These are phyloP conservation scores for Talinum fruticosum DNA, from an alignment of 148 eudicot species.

Conservation along the genomic window DNA sequence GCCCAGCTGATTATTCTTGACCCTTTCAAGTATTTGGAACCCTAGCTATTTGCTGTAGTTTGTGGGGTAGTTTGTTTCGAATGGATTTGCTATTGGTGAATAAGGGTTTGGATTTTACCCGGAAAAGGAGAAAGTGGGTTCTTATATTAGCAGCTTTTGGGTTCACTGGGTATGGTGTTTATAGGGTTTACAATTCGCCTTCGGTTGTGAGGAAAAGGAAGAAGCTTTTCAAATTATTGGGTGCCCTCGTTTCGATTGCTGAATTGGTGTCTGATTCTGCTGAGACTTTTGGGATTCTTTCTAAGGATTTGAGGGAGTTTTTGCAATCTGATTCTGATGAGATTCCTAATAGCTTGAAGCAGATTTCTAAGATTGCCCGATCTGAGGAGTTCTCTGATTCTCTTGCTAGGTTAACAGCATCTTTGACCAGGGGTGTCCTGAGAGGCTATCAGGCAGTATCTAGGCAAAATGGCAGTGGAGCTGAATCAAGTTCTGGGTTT, in stretches of 20 bases:
- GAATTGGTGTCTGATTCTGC: slow-evolving; percentile 57
- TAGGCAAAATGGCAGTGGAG: slow-evolving; percentile 15
- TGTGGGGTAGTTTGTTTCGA: too few species aligned
- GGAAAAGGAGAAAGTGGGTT: slow-evolving; percentile 54
- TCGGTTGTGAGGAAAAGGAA: slow-evolving; percentile 47
- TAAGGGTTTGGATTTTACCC: slow-evolving; percentile 40
- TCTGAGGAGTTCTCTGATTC: slow-evolving; percentile 58
- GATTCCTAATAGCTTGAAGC: slow-evolving; percentile 68
- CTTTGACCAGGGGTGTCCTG: slow-evolving; percentile 56
- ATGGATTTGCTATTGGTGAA: slow-evolving; percentile 61
- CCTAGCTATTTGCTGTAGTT: background rate
- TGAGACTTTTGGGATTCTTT: slow-evolving; percentile 51
- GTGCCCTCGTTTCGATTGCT: slow-evolving; percentile 43
- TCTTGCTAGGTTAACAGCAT: slow-evolving; percentile 39
- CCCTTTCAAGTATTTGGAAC: background rate
- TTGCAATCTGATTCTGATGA: slow-evolving; percentile 59
- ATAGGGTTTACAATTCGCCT: slow-evolving; percentile 58
- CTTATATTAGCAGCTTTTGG: slow-evolving; percentile 55
- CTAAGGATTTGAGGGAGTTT: slow-evolving; percentile 63
- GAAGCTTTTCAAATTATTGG: slow-evolving; percentile 34
- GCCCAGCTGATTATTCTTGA: background rate
- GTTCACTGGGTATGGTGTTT: slow-evolving; percentile 54
- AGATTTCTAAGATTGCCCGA: slow-evolving; percentile 51
- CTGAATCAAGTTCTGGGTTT: slow-evolving; percentile 35
- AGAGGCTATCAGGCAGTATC: slow-evolving; percentile 43